These are phyloP conservation scores for Ogataea nonfermentans DNA, from an alignment of 805 yeast species.

Conservation along the genomic window DNA sequence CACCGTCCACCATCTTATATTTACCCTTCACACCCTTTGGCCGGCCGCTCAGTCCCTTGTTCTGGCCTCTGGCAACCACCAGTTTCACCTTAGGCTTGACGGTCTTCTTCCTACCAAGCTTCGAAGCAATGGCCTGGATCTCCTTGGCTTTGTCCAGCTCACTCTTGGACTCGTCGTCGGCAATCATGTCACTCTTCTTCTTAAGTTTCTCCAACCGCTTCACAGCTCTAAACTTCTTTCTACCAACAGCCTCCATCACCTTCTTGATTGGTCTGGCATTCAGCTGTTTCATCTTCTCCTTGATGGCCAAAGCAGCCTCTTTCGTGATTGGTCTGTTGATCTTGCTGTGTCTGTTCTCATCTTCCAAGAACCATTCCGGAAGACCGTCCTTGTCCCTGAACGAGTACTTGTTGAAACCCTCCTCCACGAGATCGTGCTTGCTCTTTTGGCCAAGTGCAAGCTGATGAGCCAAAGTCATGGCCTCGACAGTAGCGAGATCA, in stretches of 20 bases:
- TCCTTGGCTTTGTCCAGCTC: conserved; percentile 95
- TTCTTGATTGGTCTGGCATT: conserved; percentile 98
- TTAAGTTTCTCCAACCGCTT: conserved; percentile 82
- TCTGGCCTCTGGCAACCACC: conserved; percentile 83
- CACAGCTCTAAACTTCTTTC: conserved; percentile 92
- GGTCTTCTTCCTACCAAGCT: conserved; percentile 67
- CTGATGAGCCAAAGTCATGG: conserved; percentile 97
- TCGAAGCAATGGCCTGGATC: conserved; percentile 80
- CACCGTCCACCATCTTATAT: conserved; percentile 99
- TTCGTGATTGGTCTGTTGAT: conserved; percentile 90
- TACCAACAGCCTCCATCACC: conserved; percentile 96
- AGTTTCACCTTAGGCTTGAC: conserved; percentile 79
- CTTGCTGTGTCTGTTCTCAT: conserved; percentile 83
- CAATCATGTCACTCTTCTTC: conserved; percentile 89
- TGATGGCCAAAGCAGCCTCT: conserved; percentile 80
- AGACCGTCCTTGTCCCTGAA: conserved; percentile 88
- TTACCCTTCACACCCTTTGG: conserved; percentile 97
- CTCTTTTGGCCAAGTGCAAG: conserved; percentile 85
- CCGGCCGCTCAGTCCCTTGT: conserved; percentile 87
- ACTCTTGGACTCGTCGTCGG: conserved; percentile 81
- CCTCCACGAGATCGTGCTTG: conserved; percentile 83
- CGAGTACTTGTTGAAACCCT: conserved; percentile 88
- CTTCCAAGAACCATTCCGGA: conserved; percentile 97
- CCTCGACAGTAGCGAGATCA: conserved; percentile 88
- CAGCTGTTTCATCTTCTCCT: conserved; percentile 71